Evolutionary conservation across 805 yeast species (phyloP), one percentile per base, ranked within the genome.

Genomic region (Ogataea nitratoaversa): DNA sequence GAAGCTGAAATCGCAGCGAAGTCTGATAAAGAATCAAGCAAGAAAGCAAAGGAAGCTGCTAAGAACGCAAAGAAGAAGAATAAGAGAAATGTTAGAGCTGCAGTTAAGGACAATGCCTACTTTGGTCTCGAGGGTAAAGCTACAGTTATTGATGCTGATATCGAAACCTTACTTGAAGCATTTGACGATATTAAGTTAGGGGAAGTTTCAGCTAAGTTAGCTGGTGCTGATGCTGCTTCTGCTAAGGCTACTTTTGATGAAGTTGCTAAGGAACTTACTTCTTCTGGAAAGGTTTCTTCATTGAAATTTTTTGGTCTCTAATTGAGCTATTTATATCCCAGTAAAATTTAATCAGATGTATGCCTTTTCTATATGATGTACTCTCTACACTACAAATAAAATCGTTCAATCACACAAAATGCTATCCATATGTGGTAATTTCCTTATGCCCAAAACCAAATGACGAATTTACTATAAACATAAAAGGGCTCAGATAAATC

Each of bases 61-160:
- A 96, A 93, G 76, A 87, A 85, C 54, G 96, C 96, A 39, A 90
- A 88, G 76, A 93, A 93, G 95, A 93, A 93, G 85, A 60, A 59
- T 42, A 63, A 63, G 65, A 57, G 67, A 51, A 46, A 59, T 38
- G 48, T 93, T 50, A 87, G 98, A 78, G 67, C 68, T 54, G 72
- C 89, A 43, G 87, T 79, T 51, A 88, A 90, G 74, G 96, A 86
- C 32, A 79, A 73, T 53, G 84, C 74, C 43, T 88, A 87, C 77
- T 89, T 88, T 53, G 93, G 93, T 53, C 88, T 82, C 56, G 84
- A 81, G 43, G 77, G 67, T 46, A 77, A 78, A 46, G 74, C 91
- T 36, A 71, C 78, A 44, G 66, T 69, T 44, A 82, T 84, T 52
- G 95, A 85, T 49, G 79, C 79, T 45, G 98, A 93, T 62, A 65